Evolutionary conservation across 495 filamentous ascomycete genomes (phyloP).

Genomic region (Hypomontagnella monticulosa): DNA sequence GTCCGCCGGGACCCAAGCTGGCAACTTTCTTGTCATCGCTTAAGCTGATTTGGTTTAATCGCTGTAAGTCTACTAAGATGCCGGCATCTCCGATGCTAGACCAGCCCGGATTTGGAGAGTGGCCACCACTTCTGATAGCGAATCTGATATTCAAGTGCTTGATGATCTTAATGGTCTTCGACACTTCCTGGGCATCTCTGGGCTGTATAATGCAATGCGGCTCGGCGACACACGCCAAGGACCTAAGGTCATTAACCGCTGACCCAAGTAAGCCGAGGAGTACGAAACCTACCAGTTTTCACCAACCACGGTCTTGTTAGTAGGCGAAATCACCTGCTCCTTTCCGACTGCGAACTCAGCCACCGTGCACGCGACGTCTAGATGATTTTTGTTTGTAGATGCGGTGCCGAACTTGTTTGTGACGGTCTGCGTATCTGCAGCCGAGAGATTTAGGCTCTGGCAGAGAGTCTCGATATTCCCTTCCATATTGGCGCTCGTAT

Average conservation of each 20-base stretch:
- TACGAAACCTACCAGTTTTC: neutral
- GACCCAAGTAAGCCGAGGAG: neutral
- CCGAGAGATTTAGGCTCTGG: too few relatives aligned
- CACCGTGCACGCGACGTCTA: neutral
- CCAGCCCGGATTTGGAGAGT: slow-evolving; percentile 46
- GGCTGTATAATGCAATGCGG: slow-evolving; percentile 51
- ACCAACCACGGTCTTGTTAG: slow-evolving; percentile 1
- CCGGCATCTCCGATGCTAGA: slow-evolving; percentile 50
- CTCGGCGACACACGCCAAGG: slow-evolving; percentile 25
- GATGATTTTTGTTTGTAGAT: too few relatives aligned
- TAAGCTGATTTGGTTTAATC: slow-evolving; percentile 50
- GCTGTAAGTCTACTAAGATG: slow-evolving; percentile 56
- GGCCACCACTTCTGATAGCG: slow-evolving; percentile 58
- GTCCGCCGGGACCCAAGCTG: slow-evolving; percentile 50
- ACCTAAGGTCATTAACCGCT: slow-evolving; percentile 14
- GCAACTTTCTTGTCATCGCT: slow-evolving; percentile 43
- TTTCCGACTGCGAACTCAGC: neutral
- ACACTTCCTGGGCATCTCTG: slow-evolving; percentile 42
- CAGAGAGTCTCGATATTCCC: too few relatives aligned
- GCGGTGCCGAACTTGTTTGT: too few relatives aligned
- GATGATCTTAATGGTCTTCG: slow-evolving; percentile 32
- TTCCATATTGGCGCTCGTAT: too few relatives aligned
- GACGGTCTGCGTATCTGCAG: too few relatives aligned
- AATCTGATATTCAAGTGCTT: slow-evolving; percentile 36
- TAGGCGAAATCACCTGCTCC: neutral